These are phyloP conservation scores for Waltergamsia citrina DNA, from an alignment of 2,329 filamentous ascomycete genomes.

Conservation along the genomic window DNA sequence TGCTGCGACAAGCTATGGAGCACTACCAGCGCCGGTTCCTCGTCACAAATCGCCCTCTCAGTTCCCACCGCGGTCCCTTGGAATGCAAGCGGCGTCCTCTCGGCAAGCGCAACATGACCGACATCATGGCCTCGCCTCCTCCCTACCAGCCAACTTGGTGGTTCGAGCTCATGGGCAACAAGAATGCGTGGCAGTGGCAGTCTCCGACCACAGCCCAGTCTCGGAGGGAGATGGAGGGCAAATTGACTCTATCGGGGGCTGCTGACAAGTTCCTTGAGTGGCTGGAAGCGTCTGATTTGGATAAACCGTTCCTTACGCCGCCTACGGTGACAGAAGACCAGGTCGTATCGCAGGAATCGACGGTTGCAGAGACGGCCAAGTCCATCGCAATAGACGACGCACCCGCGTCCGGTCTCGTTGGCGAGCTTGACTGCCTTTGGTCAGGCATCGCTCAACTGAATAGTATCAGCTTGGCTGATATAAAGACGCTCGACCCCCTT, in stretches of 20 bases:
- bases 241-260: conserved; percentile 9
- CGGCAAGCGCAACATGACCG: conserved; percentile 45
- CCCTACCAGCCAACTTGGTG: conserved; percentile 34
- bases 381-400: too few species aligned
- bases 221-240: conserved; percentile 12
- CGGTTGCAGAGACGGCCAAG: not conserved
- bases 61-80: conserved; percentile 41
- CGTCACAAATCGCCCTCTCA: conserved; percentile 17
- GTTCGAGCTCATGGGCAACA: conserved; percentile 30
- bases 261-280: conserved; percentile 18
- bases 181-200: conserved; percentile 42
- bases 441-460: too few species aligned
- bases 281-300: conserved; percentile 14
- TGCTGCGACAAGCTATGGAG: conserved; percentile 21
- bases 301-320: conserved; percentile 10
- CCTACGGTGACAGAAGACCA: not conserved
- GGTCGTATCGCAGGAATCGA: not conserved
- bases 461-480: too few species aligned
- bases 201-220: conserved; percentile 28
- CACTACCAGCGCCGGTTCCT: conserved; percentile 14
- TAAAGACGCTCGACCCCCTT: too few species aligned
- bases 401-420: too few species aligned
- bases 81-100: conserved; percentile 40
- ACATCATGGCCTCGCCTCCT: conserved; percentile 29
- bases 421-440: too few species aligned